These are phyloP conservation scores for Clausena lansium DNA, from an alignment of 345 rosid genomes.

Conservation along the genomic window DNA sequence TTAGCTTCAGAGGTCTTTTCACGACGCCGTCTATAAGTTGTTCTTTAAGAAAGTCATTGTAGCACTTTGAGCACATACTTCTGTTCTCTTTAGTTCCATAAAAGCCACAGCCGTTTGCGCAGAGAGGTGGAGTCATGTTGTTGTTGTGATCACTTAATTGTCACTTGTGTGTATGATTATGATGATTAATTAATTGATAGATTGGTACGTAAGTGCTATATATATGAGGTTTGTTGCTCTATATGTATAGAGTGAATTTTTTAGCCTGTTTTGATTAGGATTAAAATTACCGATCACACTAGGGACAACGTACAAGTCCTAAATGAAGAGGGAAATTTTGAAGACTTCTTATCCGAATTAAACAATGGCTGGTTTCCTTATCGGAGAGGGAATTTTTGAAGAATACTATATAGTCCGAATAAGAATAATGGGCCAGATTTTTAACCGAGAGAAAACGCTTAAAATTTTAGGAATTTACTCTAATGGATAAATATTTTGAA, in stretches of 20 bases:
- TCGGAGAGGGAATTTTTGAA: background rate
- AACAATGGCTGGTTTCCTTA: no score
- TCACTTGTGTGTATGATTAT: no score
- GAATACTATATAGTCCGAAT: background rate
- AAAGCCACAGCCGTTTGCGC: conserved; percentile 29
- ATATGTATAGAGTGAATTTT: no score
- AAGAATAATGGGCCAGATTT: background rate
- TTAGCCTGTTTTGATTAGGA: no score
- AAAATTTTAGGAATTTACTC: no score
- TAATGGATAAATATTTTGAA: no score
- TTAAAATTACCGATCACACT: no score
- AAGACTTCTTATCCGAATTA: no score
- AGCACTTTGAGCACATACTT: conserved; percentile 36
- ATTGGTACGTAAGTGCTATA: no score
- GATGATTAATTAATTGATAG: no score
- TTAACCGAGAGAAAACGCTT: background rate
- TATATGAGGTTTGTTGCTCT: no score
- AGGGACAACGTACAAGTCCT: no score
- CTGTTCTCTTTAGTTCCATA: conserved; percentile 18
- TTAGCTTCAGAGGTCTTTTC: background rate
- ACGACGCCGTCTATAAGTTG: background rate
- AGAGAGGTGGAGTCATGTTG: background rate
- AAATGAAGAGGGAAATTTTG: background rate
- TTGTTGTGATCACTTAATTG: background rate
- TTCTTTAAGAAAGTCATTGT: conserved; percentile 15